Evolutionary conservation across 2,329 filamentous ascomycete species (phyloP).

Genomic region (Sclerotinia trifoliorum): DNA sequence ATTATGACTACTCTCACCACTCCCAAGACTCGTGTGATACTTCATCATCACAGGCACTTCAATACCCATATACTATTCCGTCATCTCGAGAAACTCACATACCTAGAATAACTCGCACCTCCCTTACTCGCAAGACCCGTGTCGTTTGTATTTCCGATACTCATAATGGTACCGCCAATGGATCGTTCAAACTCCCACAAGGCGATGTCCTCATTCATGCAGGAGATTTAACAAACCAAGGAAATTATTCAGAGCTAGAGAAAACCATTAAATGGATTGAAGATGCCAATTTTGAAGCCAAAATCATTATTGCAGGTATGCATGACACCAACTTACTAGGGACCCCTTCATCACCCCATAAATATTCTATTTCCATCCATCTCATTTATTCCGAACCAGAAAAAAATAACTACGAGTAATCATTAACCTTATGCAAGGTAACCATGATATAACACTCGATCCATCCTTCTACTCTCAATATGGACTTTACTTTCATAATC

Average conservation of each 20-base stretch:
- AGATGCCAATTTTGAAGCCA: conserved; percentile 64
- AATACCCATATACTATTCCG: background rate
- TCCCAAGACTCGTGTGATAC: background rate
- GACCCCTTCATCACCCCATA: conserved; percentile 7
- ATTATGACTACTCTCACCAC: conserved; percentile 1
- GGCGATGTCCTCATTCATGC: conserved; percentile 76
- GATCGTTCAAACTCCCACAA: conserved; percentile 60
- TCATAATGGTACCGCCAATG: conserved; percentile 57
- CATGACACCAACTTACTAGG: background rate
- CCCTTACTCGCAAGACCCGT: conserved; percentile 49
- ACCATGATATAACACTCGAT: conserved; percentile 74
- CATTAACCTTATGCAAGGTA: conserved; percentile 50
- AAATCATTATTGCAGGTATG: conserved; percentile 67
- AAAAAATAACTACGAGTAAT: conserved; percentile 13
- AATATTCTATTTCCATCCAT: conserved; percentile 17
- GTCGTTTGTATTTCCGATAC: conserved; percentile 78
- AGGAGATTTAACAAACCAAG: conserved; percentile 74
- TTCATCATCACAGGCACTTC: background rate
- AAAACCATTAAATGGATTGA: conserved; percentile 67
- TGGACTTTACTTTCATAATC: conserved; percentile 55
- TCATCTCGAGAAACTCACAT: conserved; percentile 4
- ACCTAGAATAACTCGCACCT: background rate
- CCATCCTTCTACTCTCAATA: conserved; percentile 57
- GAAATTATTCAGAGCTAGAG: conserved; percentile 58
- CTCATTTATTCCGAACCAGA: background rate